Evolutionary conservation across 2,329 filamentous ascomycete genomes (phyloP).

Genomic region (Trichoderma sp.): DNA sequence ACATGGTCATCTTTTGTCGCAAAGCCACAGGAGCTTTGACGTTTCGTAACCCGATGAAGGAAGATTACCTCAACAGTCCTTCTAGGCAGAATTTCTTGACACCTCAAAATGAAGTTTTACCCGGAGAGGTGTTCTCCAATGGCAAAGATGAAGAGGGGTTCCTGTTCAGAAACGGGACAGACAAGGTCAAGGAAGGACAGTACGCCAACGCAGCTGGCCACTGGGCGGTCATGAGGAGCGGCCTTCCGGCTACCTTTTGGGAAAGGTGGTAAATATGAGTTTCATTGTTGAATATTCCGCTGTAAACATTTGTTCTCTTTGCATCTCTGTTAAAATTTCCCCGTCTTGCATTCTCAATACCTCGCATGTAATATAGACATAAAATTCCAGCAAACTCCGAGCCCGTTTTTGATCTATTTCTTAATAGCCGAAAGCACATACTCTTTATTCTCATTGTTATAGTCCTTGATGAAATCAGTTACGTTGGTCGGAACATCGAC

Average conservation of each 20-base stretch:
- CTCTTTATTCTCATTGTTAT: slow-evolving; percentile 36
- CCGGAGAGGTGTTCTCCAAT: slow-evolving; percentile 41
- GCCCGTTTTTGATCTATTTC: not conserved
- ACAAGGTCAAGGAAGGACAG: slow-evolving; percentile 68
- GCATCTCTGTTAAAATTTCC: not conserved
- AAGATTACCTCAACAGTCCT: slow-evolving; percentile 70
- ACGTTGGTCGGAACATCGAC: slow-evolving; percentile 63
- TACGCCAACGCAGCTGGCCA: slow-evolving; percentile 75
- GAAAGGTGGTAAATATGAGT: slow-evolving; percentile 65
- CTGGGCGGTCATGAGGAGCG: slow-evolving; percentile 87
- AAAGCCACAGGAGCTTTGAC: slow-evolving; percentile 54
- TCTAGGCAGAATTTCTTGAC: slow-evolving; percentile 67
- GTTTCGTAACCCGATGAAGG: slow-evolving; percentile 63
- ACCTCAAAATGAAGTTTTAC: slow-evolving; percentile 68
- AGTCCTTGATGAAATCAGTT: slow-evolving; percentile 38
- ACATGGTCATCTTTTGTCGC: slow-evolving; percentile 93
- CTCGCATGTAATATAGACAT: not conserved
- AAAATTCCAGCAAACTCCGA: not conserved
- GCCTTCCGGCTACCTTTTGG: slow-evolving; percentile 78
- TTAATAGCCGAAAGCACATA: slow-evolving; percentile 29
- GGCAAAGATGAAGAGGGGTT: slow-evolving; percentile 48
- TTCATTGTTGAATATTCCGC: not conserved
- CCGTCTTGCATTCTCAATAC: not conserved
- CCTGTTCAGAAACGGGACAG: slow-evolving; percentile 61
- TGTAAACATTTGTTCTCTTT: not conserved